phyloP scores from a whole-genome alignment of 2,329 filamentous ascomycete genomes.

The Cladosporium sp. region DNA sequence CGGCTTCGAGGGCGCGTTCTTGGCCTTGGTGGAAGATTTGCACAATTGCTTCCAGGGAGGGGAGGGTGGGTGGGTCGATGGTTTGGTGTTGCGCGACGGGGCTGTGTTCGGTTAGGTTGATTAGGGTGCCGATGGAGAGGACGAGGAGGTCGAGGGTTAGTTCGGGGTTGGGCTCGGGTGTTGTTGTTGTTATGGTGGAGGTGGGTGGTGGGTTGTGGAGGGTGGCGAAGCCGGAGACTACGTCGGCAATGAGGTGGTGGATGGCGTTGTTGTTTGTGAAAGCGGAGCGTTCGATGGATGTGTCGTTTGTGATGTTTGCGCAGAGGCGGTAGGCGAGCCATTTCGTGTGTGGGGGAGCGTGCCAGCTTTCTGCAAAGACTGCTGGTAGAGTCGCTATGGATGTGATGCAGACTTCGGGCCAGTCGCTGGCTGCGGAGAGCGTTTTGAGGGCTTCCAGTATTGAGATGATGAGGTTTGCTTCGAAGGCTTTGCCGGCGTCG shows the following conservation, averaged over 20 bases:
- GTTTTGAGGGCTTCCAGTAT: slow-evolving; percentile 29
- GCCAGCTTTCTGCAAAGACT: slow-evolving; percentile 6
- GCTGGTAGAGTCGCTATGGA: slow-evolving; percentile 16
- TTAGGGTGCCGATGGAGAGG: slow-evolving; percentile 73
- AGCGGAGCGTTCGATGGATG: slow-evolving; percentile 35
- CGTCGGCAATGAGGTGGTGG: slow-evolving; percentile 29
- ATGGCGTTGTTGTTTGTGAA: slow-evolving; percentile 57
- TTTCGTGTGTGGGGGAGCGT: slow-evolving; percentile 17
- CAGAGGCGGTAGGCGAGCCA: slow-evolving; percentile 62
- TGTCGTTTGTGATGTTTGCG: slow-evolving; percentile 82
- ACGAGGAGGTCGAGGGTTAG: slow-evolving; percentile 64
- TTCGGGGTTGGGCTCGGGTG: slow-evolving; percentile 37
- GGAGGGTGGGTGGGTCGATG: not conserved
- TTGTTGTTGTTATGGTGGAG: not conserved
- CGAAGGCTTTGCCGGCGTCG: slow-evolving; percentile 33
- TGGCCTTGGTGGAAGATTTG: slow-evolving; percentile 27
- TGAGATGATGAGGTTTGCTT: slow-evolving; percentile 46
- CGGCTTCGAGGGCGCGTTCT: slow-evolving; percentile 47
- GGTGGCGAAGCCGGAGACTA: slow-evolving; percentile 24
- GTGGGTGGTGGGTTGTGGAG: slow-evolving; percentile 19
- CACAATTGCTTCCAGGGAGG: slow-evolving; percentile 22
- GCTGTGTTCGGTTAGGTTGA: slow-evolving; percentile 81
- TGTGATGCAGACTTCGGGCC: slow-evolving; percentile 22
- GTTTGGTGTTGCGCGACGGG: slow-evolving; percentile 45
- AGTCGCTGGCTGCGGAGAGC: slow-evolving; percentile 16